Base-by-base conservation (phyloP, 2,329 filamentous ascomycete genomes). In the Trichoderma pleuroti region DNA sequence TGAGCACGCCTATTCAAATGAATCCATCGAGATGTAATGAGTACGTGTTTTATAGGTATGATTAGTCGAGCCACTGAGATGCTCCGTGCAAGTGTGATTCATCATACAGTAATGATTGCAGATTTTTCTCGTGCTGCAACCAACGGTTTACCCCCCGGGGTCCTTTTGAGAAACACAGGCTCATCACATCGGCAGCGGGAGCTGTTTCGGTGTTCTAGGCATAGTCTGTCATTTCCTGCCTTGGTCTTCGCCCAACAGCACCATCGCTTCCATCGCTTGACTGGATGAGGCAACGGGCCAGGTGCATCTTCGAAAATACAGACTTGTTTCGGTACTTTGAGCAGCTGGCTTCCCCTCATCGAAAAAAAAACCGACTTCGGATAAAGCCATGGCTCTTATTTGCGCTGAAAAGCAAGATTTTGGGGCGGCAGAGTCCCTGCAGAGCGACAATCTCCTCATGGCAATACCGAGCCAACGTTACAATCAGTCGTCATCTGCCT, bases 401-500 rank as follows among this genome's bases (percentile, higher is more conserved):
- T 52, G 24, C n/a, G 56, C 42, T 21, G 28, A 32, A 57, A 24
- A 61, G 5, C 42, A n/a, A 14, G 18, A 12, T 52, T 24, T 42
- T 32, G n/a, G n/a, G 9, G 14, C 10, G 14, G 2, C 3, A 70
- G n/a, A 42, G 34, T 49, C 49, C 60, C 36, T 59, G 60, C 24
- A 59, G 16, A 28, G 26, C 28, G 26, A 34, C 28, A 14, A 59
- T 57, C 39, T 34, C 49, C 26, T 57, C 28, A 36, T 12, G 24
- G 42, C 18, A 34, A 70, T 34, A n/a, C 26, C 28, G 36, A 52
- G 26, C 42, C 56, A 36, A 60, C 65, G 65, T 36, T 39, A 16
- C 36, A 34, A 26, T 61, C 39, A 68, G n/a, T 68, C 65, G 28
- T 70, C 67, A 39, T 63, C 67, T 24, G 71, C 61, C 62, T 70